These are phyloP conservation scores for Dioscorea zingiberensis DNA, from an alignment of 106 monocot species.

Conservation along the genomic window DNA sequence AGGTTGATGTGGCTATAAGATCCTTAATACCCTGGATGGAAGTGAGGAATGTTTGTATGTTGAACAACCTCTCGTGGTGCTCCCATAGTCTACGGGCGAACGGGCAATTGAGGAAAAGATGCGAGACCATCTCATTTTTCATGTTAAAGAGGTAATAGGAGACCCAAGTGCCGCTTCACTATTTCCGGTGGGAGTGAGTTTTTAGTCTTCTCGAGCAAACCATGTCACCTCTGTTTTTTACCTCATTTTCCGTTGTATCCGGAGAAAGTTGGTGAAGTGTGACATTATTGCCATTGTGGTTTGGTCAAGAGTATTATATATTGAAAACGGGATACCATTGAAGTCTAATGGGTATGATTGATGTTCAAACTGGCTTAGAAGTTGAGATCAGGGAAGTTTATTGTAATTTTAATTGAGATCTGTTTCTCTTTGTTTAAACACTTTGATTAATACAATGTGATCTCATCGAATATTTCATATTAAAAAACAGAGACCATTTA, in stretches of 20 bases:
- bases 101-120: no score
- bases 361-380: slow-evolving; percentile 24
- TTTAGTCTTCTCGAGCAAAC: slow-evolving; percentile 34
- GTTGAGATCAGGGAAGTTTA: slow-evolving; percentile 59
- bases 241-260: not conserved
- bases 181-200: slow-evolving; percentile 34
- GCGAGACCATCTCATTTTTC: no score
- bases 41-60: no score
- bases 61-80: no score
- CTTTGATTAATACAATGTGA: not conserved
- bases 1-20: no score
- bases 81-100: no score
- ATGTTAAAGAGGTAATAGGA: no score
- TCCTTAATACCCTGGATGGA: no score
- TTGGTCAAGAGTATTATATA: slow-evolving; percentile 6
- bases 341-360: slow-evolving; percentile 56
- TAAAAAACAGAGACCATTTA: not conserved
- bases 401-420: slow-evolving; percentile 43
- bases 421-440: not conserved
- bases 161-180: no score
- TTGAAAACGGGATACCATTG: slow-evolving; percentile 33
- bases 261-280: no score
- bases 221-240: slow-evolving; percentile 44
- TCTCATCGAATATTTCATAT: no score
- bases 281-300: no score